Base-by-base conservation (phyloP, 306 rosid genomes). In the Ormosia semicastrata region DNA sequence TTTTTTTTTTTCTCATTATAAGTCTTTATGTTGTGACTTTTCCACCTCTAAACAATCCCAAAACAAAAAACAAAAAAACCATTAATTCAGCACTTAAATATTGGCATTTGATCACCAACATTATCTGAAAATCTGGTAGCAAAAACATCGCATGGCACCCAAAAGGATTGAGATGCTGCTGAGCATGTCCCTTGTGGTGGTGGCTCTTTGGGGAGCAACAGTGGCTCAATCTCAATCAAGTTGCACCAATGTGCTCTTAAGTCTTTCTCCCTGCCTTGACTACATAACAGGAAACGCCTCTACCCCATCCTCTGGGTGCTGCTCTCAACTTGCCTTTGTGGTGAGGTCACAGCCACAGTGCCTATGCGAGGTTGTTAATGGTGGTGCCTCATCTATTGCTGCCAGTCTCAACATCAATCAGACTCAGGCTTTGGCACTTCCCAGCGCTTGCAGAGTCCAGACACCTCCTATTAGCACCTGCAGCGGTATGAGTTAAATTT, bases 391-490 rank as follows among this genome's bases (percentile, higher is more conserved):
- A 0, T 83, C 89, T 1, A 39, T 83, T 30, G 92, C 88, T 3
- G 64, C 84, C 0, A 88, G 86, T 58, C 73, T 89, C 49, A 81
- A 85, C 80, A 75, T 91, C 53, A 91, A 91, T 83, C 92, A 86
- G 72, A 89, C 96, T 76, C 86, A 5, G 30, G 96, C 89, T 57
- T 71, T 85, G 18, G 32, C 74, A 5, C 93, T 91, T 43, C 93
- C 93, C 0, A 34, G 49, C 43, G 80, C 87, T 53, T 91, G 96
- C 73, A 57, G 60, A 5, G 71, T 91, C 32, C 92, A 86, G 56
- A 85, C 92, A 32, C 93, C 95, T 50, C 89, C 93, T 11, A 37
- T 84, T 64, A 83, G 82, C 84, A 72, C 68, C 9, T 91, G 95
- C 34, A 54, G 8, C 1, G 85, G 91, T 91, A 82, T 66, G 39